Evolutionary conservation across 495 filamentous ascomycete genomes (phyloP), one percentile per base, ranked within the genome.

Genomic region (Xylona heveae): DNA sequence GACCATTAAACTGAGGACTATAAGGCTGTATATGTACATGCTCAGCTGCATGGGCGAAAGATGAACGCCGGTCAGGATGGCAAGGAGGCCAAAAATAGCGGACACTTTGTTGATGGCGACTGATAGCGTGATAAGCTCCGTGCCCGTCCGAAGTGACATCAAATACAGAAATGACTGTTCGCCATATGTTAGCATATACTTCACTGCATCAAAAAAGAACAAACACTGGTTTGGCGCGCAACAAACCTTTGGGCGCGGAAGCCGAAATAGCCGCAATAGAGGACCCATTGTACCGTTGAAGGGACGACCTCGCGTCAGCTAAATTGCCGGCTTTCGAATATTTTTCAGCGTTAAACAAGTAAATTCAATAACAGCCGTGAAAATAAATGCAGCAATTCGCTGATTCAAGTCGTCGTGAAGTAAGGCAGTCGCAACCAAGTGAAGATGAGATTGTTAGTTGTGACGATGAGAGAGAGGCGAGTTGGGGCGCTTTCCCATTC

Each of bases 61-160:
- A 35, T 66, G 55, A 36, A 63, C 57, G 44, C 78, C 78, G n/a
- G 77, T 80, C 33, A 80, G 54, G 40, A 90, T 60, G 30, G 83
- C 80, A 37, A 93, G 74, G 32, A 93, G 60, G 43, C 83, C 83
- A 54, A 84, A 92, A 39, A 91, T 55, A 34, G 79, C 80, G 34
- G 78, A 79, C 39, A 76, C 62, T 53, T 91, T 91, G 59, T 93
- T 93, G 47, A 92, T 63, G 19, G 88, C 53, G 34, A 85, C 59
- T 7, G 76, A 70, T 38, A 85, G 58, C 4, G 74, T 69, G 36
- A 88, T 74, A 35, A 91, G 58, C 35, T 84, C 78, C 24, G 77
- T 73, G 42, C 78, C 82, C 20, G 78, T 82, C 37, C 78, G 76
- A 31, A 93, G 70, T 52, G 75, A 77, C 58, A 90, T 78, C 39